Percentiles rank a stretch among this genome's conserved stretches.
These are phyloP conservation scores for Candida yuanshanica DNA, from an alignment of 805 yeast species.

Conservation along the genomic window DNA sequence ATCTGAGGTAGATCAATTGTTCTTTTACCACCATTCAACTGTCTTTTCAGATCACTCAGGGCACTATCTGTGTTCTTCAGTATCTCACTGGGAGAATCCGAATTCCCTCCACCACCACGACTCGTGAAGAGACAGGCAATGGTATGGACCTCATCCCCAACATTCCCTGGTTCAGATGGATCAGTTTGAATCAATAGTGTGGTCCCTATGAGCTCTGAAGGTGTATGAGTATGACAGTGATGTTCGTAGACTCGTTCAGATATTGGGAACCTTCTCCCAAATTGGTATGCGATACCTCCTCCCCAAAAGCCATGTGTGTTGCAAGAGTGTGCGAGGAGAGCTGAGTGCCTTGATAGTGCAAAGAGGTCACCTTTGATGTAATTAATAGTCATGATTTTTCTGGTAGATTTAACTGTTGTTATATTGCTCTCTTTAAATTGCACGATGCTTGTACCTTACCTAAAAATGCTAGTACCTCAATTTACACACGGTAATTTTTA, in stretches of 20 bases:
- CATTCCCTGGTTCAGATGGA: slow-evolving; percentile 28
- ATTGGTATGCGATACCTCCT: slow-evolving; percentile 68
- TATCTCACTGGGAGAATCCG: slow-evolving; percentile 41
- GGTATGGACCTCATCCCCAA: slow-evolving; percentile 18
- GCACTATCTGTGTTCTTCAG: slow-evolving; percentile 46
- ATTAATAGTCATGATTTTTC: slow-evolving; percentile 12
- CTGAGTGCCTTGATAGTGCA: slow-evolving; percentile 26
- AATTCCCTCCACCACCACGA: slow-evolving; percentile 38
- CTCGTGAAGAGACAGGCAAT: slow-evolving; percentile 73
- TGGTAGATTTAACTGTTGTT: too few species aligned
- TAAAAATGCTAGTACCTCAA: too few species aligned
- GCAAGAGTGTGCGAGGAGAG: slow-evolving; percentile 71
- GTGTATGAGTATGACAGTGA: slow-evolving; percentile 20
- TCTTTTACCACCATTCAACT: slow-evolving; percentile 25
- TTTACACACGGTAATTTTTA: too few species aligned
- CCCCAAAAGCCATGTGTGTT: slow-evolving; percentile 81
- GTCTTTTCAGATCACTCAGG: slow-evolving; percentile 38
- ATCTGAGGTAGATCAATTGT: slow-evolving; percentile 65
- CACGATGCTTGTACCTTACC: too few species aligned
- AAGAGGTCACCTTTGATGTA: slow-evolving; percentile 60
- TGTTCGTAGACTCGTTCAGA: slow-evolving; percentile 44
- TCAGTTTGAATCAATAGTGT: slow-evolving; percentile 38
- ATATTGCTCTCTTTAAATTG: too few species aligned
- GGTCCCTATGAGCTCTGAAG: slow-evolving; percentile 46
- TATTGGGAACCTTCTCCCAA: slow-evolving; percentile 48